phyloP scores from a whole-genome alignment of 2,329 filamentous ascomycete genomes.

The Fusarium sp. region DNA sequence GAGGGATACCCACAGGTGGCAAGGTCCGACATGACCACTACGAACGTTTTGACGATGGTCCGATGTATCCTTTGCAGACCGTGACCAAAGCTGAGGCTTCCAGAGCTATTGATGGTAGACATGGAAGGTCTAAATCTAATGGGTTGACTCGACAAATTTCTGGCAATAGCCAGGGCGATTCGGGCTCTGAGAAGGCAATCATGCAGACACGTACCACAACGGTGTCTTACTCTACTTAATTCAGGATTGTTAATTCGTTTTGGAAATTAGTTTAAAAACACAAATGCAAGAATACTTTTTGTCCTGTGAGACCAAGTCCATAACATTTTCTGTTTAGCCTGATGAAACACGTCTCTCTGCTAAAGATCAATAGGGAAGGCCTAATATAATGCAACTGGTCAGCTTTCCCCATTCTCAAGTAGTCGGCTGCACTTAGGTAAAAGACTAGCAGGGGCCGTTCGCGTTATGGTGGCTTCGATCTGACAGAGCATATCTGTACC shows the following conservation, averaged over 20 bases:
- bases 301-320: too few relatives aligned
- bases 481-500: too few relatives aligned
- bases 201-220: conserved; percentile 23
- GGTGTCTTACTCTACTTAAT: conserved; percentile 12
- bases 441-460: too few relatives aligned
- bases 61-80: conserved; percentile 25
- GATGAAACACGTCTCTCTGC: too few relatives aligned
- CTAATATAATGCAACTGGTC: too few relatives aligned
- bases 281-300: too few relatives aligned
- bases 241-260: neutral
- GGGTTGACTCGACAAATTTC: conserved; percentile 3
- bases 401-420: too few relatives aligned
- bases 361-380: too few relatives aligned
- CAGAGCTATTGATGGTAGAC: neutral
- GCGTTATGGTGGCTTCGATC: too few relatives aligned
- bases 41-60: conserved; percentile 18
- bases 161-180: conserved; percentile 15
- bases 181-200: conserved; percentile 27
- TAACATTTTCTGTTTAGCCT: too few relatives aligned
- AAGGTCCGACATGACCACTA: conserved; percentile 16
- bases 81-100: conserved; percentile 12
- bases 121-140: neutral
- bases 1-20: conserved; percentile 7
- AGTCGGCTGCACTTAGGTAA: too few relatives aligned
- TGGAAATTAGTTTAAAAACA: neutral